These are phyloP conservation scores for Naganishia vishniacii DNA, from an alignment of 768 basidiomycete genomes.

Conservation along the genomic window DNA sequence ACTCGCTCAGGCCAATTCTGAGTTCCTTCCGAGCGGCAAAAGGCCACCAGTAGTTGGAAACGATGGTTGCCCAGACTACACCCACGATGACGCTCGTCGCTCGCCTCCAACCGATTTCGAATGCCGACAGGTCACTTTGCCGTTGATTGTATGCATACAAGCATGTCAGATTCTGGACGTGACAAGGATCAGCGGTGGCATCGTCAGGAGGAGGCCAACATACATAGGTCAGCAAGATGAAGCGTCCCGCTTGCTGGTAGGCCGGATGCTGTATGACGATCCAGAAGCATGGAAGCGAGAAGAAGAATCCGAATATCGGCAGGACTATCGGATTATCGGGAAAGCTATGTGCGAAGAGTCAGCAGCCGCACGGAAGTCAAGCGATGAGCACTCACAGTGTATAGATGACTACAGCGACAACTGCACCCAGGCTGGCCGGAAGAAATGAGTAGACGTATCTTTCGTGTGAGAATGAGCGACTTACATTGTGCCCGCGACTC, in stretches of 20 bases:
- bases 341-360: constrained; percentile 50
- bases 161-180: constrained; percentile 74
- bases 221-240: constrained; percentile 40
- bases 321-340: constrained; percentile 69
- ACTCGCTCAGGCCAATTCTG: constrained; percentile 81
- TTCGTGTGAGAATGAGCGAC: constrained; percentile 36
- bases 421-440: constrained; percentile 56
- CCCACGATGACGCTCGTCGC: constrained; percentile 75
- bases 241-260: constrained; percentile 38
- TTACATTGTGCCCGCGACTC: constrained; percentile 77
- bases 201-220: constrained; percentile 58
- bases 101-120: constrained; percentile 69
- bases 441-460: neutral
- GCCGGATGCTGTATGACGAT: constrained; percentile 60
- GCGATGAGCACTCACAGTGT: constrained; percentile 47
- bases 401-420: constrained; percentile 67
- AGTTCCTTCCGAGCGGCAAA: constrained; percentile 85
- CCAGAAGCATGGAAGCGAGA: constrained; percentile 84
- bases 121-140: constrained; percentile 59
- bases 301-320: constrained; percentile 69
- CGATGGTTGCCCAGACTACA: constrained; percentile 79
- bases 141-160: constrained; percentile 68
- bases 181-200: constrained; percentile 49
- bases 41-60: constrained; percentile 93
- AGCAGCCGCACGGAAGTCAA: neutral